Evolutionary conservation across 139 green algal genomes (phyloP), one percentile per base, ranked within the genome.

Genomic region (Eudorina sp.): DNA sequence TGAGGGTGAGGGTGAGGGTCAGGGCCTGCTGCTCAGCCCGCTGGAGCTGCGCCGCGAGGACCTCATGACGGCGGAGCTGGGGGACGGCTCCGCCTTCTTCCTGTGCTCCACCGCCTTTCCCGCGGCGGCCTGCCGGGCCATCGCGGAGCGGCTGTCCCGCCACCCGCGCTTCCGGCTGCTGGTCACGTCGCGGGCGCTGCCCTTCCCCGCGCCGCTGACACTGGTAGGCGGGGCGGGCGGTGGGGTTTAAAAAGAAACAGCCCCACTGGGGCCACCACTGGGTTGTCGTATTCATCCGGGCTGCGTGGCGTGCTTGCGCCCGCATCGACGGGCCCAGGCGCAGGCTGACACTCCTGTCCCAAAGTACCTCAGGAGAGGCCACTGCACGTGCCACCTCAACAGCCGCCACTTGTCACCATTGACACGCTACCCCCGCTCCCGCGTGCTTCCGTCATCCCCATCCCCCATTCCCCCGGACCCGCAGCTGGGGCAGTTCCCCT

Each of bases 41-140:
- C 84, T 92, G 21, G 70, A 92, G 62, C 85, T 94, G n/a, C 66
- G 21, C 7, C 38, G 73, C 6, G 88, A 74, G n/a, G 87, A 94
- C 89, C 43, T 94, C 1, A 73, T 73, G 53, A 92, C 58, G 21
- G 85, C 51, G 64, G 73, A 77, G 51, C 80, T 92, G 38, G 36
- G 31, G n/a, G 84, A 79, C 31, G 91, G 84, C 72, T 83, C 64
- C 4, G 88, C 89, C 58, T 93, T 91, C 40, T 93, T 91, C 72
- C 73, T 89, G 3, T 93, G 91, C 85, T 92, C 89, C 34, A 94
- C 91, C 29, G 91, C 89, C 11, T 94, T 94, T 75, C 64, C 84
- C 51, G 89, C 84, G 13, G 60, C 76, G 0, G 86, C 79, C 25
- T 89, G 58, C 60, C 84, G 88, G 23, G 81, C 83, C 19, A 78